Evolutionary conservation across 2,329 filamentous ascomycete species (phyloP).

Genomic region (Colletotrichum sp.): DNA sequence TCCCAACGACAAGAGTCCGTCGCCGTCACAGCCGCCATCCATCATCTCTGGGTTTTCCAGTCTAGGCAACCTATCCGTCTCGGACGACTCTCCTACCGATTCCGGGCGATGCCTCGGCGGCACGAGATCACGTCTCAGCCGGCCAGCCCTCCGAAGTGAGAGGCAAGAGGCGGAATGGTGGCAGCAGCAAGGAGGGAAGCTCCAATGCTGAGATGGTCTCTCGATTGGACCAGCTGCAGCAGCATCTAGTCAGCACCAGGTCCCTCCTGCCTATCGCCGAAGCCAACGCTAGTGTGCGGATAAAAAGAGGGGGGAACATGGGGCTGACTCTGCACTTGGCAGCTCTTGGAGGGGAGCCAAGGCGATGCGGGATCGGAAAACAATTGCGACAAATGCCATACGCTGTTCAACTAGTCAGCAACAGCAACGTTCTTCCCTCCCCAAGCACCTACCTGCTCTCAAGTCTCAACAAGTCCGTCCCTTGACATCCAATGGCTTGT

Average conservation of each 20-base stretch:
- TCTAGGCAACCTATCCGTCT: neutral
- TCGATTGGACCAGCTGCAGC: neutral
- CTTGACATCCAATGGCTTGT: neutral
- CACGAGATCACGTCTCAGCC: neutral
- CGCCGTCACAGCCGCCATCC: neutral
- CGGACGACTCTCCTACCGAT: neutral
- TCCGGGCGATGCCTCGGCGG: neutral
- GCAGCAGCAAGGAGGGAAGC: neutral
- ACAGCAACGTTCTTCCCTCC: neutral
- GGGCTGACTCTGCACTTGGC: constrained; percentile 2
- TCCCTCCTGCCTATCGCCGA: neutral
- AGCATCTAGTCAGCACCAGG: neutral
- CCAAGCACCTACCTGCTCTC: neutral
- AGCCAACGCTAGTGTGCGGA: constrained; percentile 10
- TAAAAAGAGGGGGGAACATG: constrained; percentile 7
- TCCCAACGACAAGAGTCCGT: neutral
- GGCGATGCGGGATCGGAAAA: constrained; percentile 7
- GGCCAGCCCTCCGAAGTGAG: neutral
- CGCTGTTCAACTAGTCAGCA: neutral
- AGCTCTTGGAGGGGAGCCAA: neutral
- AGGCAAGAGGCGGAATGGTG: neutral
- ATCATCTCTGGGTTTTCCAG: neutral
- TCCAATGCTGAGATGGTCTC: neutral
- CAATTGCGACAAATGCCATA: neutral
- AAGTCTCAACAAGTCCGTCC: neutral